A percentile compares a stretch with the other conserved stretches of the same genome.
Conservation (phyloP, 768 basidiomycete species). For the Trametes cingulata region DNA sequence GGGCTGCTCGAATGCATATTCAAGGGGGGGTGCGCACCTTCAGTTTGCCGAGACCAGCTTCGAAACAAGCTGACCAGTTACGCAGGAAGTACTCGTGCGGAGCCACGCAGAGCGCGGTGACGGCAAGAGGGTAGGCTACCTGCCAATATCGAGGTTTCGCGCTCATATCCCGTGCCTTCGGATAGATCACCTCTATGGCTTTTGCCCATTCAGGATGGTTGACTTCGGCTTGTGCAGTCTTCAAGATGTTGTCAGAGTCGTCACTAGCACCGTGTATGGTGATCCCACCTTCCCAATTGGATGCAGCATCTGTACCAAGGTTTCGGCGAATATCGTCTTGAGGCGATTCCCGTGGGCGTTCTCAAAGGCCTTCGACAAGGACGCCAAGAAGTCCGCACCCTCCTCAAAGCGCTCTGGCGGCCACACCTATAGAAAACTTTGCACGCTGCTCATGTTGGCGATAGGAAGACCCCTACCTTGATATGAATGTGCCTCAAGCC, state of each 20-base stretch:
- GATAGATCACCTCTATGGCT: conserved; percentile 82
- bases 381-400: conserved; percentile 87
- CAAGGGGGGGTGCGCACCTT: conserved; percentile 56
- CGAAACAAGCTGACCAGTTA: conserved; percentile 77
- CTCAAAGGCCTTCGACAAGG: conserved; percentile 78
- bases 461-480: conserved; percentile 50
- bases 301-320: conserved; percentile 73
- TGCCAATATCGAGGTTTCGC: conserved; percentile 89
- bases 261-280: neutral
- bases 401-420: conserved; percentile 92
- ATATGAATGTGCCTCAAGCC: conserved; percentile 82
- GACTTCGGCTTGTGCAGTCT: conserved; percentile 95
- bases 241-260: conserved; percentile 8
- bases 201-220: conserved; percentile 95
- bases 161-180: conserved; percentile 83
- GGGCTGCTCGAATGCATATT: neutral
- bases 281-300: conserved; percentile 77
- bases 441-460: neutral
- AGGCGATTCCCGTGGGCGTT: conserved; percentile 81
- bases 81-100: conserved; percentile 83
- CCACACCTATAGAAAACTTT: conserved; percentile 64
- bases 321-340: conserved; percentile 86
- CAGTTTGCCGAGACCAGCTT: conserved; percentile 69
- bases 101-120: conserved; percentile 84
- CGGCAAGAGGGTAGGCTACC: conserved; percentile 79